Base-by-base conservation (phyloP, 2,329 filamentous ascomycete genomes). In the Neofusicoccum kwambonambiense region DNA sequence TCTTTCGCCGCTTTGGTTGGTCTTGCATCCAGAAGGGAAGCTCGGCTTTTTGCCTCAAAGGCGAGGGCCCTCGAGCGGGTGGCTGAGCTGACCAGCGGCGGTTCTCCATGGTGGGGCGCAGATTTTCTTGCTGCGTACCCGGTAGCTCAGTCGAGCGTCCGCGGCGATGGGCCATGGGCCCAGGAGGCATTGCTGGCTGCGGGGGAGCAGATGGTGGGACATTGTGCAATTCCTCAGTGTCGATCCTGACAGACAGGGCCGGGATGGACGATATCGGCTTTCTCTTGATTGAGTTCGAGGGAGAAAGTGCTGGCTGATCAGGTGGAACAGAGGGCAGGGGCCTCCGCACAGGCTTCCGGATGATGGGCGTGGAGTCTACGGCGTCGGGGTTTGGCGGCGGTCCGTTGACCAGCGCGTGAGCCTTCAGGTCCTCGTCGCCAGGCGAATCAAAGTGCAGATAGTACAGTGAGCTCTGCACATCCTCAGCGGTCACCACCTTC, bases 391-490 rank as follows among this genome's bases (percentile, higher is more conserved):
- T 12, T n/a, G 13, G 5, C n/a, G 22, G 19, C 5, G 54, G 42
- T 12, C 12, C 41, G 11, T 47, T 12, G 12, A 54, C 49, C 1
- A 22, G 56, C 4, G 17, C 58, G 39, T 34, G 22, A 22, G 64
- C 50, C 57, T 63, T 62, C 17, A 63, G n/a, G 1, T 50, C 57
- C 17, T 52, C 42, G 66, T 79, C 75, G 64, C 91, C 82, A 3
- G 86, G 85, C 1, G 84, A 82, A 66, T 92, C 86, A 44, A 96
- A 85, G 77, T 98, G 94, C 62, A 97, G 82, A 75, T 95, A 98
- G 79, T 98, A 99, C 4, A 99, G 84, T 13, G 90, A 96, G 71
- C 88, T 92, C 64, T 90, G 87, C 56, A 99, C 89, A 74, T 97
- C 94, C 74, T 93, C 89, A 50, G 87, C 89, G 0, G 92, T 96